Conservation (phyloP, 192 early-diverging fungal species). For the Tieghemiomyces parasiticus region DNA sequence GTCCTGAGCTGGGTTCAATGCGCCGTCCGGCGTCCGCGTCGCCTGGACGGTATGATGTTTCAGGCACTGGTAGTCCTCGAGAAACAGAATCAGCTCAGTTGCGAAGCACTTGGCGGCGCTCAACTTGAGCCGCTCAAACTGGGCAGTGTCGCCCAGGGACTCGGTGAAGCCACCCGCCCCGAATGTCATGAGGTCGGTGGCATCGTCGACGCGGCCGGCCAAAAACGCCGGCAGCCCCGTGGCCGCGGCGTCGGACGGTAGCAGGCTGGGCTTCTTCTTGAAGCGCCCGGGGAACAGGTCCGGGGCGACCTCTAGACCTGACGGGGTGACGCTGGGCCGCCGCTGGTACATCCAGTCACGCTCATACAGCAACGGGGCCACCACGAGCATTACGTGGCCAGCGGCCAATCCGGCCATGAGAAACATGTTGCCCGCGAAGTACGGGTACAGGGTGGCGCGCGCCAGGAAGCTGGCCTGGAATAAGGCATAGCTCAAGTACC, state of each 20-base stretch:
- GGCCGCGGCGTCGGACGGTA: background rate
- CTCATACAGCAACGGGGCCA: background rate
- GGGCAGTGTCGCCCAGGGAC: background rate
- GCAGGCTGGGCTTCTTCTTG: slow-evolving; percentile 1
- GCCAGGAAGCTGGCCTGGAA: background rate
- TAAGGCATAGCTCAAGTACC: background rate
- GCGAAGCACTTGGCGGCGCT: slow-evolving; percentile 11
- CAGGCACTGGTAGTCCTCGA: slow-evolving; percentile 8
- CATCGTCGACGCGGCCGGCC: background rate
- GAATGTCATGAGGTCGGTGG: background rate
- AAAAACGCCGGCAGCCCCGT: background rate
- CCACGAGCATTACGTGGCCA: slow-evolving; percentile 2
- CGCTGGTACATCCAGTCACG: background rate
- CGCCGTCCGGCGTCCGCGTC: background rate
- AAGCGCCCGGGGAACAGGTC: background rate
- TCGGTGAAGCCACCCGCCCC: background rate
- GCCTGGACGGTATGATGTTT: background rate
- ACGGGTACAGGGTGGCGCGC: background rate
- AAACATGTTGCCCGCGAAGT: slow-evolving; percentile 8
- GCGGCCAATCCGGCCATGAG: background rate
- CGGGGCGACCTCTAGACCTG: background rate
- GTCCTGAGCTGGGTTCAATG: no score
- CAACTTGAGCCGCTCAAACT: background rate
- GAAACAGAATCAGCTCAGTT: slow-evolving; percentile 4
- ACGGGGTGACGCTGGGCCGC: no score